These are phyloP conservation scores for Claviceps arundinis DNA, from an alignment of 2,329 filamentous ascomycete genomes.

Conservation along the genomic window DNA sequence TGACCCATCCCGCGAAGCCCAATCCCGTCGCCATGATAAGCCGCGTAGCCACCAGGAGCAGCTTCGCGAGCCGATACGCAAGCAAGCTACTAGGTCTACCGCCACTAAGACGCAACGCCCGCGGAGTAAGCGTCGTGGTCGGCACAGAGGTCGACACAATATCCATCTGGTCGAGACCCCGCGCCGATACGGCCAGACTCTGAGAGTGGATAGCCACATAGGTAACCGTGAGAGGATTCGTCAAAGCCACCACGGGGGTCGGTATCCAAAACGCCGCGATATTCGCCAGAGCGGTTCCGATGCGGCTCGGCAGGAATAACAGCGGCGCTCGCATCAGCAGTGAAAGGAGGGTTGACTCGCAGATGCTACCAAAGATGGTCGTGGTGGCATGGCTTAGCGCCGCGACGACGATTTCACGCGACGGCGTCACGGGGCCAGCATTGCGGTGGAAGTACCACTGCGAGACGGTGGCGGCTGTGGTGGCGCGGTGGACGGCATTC, in stretches of 20 bases:
- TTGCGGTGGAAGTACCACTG: constrained; percentile 99
- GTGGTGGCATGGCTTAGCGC: constrained; percentile 71
- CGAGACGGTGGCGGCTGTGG: constrained; percentile 86
- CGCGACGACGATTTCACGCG: constrained; percentile 67
- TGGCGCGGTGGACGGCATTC: constrained; percentile 77
- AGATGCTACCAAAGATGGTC: constrained; percentile 85
- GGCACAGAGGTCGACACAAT: constrained; percentile 63
- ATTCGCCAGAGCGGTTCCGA: constrained; percentile 52
- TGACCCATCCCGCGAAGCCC: constrained; percentile 93
- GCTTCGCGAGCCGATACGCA: constrained; percentile 80
- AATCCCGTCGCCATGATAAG: constrained; percentile 83
- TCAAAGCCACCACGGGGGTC: constrained; percentile 71
- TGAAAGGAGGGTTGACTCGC: constrained; percentile 70
- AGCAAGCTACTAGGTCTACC: constrained; percentile 44
- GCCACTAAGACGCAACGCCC: constrained; percentile 31
- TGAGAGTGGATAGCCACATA: constrained; percentile 91
- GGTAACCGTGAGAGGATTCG: constrained; percentile 82
- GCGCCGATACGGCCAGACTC: constrained; percentile 61
- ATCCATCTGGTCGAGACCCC: constrained; percentile 68
- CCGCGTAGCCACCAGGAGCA: constrained; percentile 79
- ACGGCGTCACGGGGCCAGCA: constrained; percentile 61
- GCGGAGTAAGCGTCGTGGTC: constrained; percentile 56
- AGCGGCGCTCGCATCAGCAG: constrained; percentile 74
- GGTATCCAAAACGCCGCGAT: constrained; percentile 71
- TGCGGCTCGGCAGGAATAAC: constrained; percentile 63